Evolutionary conservation across 2,329 filamentous ascomycete species (phyloP).

Genomic region (Pyricularia sp.): DNA sequence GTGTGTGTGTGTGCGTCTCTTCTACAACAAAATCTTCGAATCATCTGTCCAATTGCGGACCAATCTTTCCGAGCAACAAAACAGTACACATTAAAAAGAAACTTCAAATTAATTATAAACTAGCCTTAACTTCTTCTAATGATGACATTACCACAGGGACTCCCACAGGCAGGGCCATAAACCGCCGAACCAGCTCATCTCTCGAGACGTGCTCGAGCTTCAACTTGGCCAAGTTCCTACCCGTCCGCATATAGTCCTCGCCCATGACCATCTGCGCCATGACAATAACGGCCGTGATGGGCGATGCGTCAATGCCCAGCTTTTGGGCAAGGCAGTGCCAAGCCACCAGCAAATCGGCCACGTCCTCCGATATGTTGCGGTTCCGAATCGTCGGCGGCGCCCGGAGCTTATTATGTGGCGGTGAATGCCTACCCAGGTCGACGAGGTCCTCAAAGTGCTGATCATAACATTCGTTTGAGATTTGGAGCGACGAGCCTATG

Average conservation of each 20-base stretch:
- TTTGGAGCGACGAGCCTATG: slow-evolving; percentile 12
- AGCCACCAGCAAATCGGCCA: slow-evolving; percentile 13
- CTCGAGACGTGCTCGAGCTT: slow-evolving; percentile 5
- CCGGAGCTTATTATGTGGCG: slow-evolving; percentile 14
- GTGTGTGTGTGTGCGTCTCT: no score
- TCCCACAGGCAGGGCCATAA: not conserved
- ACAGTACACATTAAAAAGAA: no score
- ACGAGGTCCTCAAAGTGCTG: slow-evolving; percentile 15
- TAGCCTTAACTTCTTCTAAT: not conserved
- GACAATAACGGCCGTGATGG: slow-evolving; percentile 12
- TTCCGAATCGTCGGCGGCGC: slow-evolving; percentile 12
- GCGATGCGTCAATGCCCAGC: slow-evolving; percentile 13
- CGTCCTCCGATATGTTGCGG: slow-evolving; percentile 15
- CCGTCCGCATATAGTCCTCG: slow-evolving; percentile 8
- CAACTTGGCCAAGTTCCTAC: slow-evolving; percentile 9
- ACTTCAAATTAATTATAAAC: not conserved
- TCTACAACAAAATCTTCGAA: not conserved
- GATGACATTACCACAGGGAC: not conserved
- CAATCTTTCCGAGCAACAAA: no score
- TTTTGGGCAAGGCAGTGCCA: slow-evolving; percentile 14
- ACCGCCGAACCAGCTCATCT: slow-evolving; percentile 6
- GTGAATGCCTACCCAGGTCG: slow-evolving; percentile 13
- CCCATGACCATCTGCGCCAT: slow-evolving; percentile 13
- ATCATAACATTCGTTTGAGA: slow-evolving; percentile 17
- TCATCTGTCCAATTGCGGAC: no score